These are phyloP conservation scores for Euphorbia tirucalli DNA, from an alignment of 345 rosid species.

Conservation along the genomic window DNA sequence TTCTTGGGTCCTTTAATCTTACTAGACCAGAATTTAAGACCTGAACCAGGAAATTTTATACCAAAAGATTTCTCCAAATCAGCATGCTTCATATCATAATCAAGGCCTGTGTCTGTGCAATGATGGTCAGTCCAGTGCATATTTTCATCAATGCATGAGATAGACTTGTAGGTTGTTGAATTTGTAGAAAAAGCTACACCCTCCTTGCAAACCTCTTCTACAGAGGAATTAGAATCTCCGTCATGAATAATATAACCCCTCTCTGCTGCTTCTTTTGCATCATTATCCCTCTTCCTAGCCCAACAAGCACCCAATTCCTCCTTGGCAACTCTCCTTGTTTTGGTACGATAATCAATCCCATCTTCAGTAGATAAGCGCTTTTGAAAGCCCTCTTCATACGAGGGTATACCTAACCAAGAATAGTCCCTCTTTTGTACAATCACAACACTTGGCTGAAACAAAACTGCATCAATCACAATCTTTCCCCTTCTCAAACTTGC, in stretches of 20 bases:
- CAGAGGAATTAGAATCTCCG: conserved; percentile 32
- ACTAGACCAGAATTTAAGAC: conserved; percentile 65
- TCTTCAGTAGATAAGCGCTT: conserved; percentile 74
- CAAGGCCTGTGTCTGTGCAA: conserved; percentile 71
- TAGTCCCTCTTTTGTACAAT: conserved; percentile 85
- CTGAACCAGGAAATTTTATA: conserved; percentile 67
- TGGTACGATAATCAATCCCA: conserved; percentile 92
- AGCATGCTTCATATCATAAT: conserved; percentile 80
- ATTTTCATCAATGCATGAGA: conserved; percentile 65
- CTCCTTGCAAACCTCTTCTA: conserved; percentile 43
- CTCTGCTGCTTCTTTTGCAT: conserved; percentile 78
- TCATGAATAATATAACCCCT: conserved; percentile 65
- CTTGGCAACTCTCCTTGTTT: conserved; percentile 67
- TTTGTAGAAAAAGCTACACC: conserved; percentile 36
- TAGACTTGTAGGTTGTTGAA: conserved; percentile 40
- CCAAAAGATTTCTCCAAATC: conserved; percentile 94
- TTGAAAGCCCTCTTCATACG: conserved; percentile 51
- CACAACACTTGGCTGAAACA: conserved; percentile 64
- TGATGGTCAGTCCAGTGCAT: conserved; percentile 79
- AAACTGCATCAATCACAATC: conserved; percentile 81
- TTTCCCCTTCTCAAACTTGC: conserved; percentile 87
- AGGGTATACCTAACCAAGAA: conserved; percentile 88
- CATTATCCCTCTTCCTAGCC: conserved; percentile 60
- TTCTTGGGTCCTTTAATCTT: conserved; percentile 57
- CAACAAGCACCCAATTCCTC: conserved; percentile 65